Conservation (phyloP, 1,284 basidiomycete species). For the Thecaphora frezii region DNA sequence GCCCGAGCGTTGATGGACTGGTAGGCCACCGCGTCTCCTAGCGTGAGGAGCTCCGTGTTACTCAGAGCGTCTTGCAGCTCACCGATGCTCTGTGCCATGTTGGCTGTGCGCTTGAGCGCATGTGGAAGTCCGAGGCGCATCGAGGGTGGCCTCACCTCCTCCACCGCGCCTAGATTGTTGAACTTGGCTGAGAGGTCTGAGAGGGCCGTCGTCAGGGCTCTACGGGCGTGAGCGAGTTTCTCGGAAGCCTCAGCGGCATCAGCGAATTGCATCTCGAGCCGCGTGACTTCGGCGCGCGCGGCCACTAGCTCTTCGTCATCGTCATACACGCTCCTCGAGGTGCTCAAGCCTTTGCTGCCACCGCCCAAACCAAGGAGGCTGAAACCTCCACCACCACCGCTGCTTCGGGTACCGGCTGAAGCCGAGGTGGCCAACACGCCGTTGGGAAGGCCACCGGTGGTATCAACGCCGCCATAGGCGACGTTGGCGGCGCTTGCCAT, state of each 20-base stretch:
- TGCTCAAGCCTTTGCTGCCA: conserved; percentile 30
- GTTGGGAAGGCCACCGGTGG: conserved; percentile 35
- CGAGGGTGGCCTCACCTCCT: conserved; percentile 28
- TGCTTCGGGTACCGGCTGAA: conserved; percentile 17
- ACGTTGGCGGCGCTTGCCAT: conserved; percentile 38
- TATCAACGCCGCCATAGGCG: conserved; percentile 31
- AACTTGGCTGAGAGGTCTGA: conserved; percentile 26
- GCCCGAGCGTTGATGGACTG: conserved; percentile 49
- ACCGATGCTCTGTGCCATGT: conserved; percentile 20
- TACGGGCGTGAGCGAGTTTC: conserved; percentile 30
- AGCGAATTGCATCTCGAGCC: conserved; percentile 50
- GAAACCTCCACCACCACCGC: conserved; percentile 26
- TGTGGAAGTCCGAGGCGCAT: conserved; percentile 27
- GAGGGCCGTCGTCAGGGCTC: conserved; percentile 17
- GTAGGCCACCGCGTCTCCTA: conserved; percentile 45
- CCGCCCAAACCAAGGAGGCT: conserved; percentile 29
- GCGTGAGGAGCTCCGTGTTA: conserved; percentile 35
- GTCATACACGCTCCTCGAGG: conserved; percentile 40
- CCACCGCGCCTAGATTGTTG: conserved; percentile 32
- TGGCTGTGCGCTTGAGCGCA: conserved; percentile 27
- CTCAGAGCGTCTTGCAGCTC: conserved; percentile 30
- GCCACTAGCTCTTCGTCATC: conserved; percentile 47
- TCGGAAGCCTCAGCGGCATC: conserved; percentile 39
- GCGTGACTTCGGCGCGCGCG: conserved; percentile 46
- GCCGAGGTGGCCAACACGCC: conserved; percentile 41